These are phyloP conservation scores for Pezicula rhizophila DNA, from an alignment of 2,329 filamentous ascomycete species.

Conservation along the genomic window DNA sequence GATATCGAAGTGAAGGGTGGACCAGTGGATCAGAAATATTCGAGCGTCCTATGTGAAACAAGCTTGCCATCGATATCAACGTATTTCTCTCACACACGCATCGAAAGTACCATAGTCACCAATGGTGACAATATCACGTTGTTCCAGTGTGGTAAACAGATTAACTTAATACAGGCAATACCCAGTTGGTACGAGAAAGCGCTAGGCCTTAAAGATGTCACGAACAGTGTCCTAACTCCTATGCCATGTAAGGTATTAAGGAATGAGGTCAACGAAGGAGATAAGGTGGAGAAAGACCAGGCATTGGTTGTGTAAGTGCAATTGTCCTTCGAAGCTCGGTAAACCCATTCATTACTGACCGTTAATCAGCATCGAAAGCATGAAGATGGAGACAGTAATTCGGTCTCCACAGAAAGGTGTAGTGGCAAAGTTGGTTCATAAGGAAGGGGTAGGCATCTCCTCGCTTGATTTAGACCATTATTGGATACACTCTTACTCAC, in stretches of 20 bases:
- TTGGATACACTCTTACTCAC: conserved; percentile 11
- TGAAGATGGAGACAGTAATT: conserved; percentile 88
- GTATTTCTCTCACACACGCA: conserved; percentile 75
- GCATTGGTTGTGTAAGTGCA: conserved; percentile 72
- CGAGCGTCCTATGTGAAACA: conserved; percentile 39
- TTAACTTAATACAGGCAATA: conserved; percentile 47
- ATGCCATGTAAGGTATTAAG: conserved; percentile 97
- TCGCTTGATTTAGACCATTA: conserved; percentile 4
- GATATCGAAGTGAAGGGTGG: conserved; percentile 39
- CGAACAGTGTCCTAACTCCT: conserved; percentile 80
- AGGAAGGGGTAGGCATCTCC: conserved; percentile 57
- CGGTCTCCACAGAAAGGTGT: conserved; percentile 67
- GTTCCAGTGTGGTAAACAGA: conserved; percentile 65
- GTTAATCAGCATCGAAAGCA: conserved; percentile 64
- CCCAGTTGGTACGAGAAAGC: conserved; percentile 85
- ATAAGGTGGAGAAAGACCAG: conserved; percentile 77
- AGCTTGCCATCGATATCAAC: conserved; percentile 50
- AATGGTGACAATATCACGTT: conserved; percentile 61
- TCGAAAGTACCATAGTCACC: conserved; percentile 71
- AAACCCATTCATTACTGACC: too few relatives aligned
- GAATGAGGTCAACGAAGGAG: conserved; percentile 79
- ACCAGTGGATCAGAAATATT: conserved; percentile 31
- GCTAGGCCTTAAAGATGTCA: conserved; percentile 71
- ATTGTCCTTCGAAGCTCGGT: conserved; percentile 12
- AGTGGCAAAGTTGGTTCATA: conserved; percentile 67